A percentile compares a stretch with the other conserved stretches of the same genome.
Conservation (phyloP, 1,284 basidiomycete species). For the Xanthoconium separans region DNA sequence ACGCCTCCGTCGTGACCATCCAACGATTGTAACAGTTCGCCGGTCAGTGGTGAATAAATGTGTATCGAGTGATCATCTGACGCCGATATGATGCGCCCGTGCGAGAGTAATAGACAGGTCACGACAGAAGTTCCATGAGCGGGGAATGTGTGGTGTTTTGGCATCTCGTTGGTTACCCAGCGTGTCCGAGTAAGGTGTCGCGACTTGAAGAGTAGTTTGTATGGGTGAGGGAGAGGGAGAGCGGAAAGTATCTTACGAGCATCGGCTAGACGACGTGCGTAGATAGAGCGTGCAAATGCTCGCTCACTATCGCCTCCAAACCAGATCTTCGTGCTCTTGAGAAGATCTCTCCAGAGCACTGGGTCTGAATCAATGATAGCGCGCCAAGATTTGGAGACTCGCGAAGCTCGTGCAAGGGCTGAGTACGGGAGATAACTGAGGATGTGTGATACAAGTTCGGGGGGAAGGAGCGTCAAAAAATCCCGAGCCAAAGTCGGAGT, state of each 20-base stretch:
- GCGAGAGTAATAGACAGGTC: conserved; percentile 91
- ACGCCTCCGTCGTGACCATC: conserved; percentile 94
- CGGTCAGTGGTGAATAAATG: conserved; percentile 83
- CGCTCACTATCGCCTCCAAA: conserved; percentile 77
- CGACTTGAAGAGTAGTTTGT: conserved; percentile 85
- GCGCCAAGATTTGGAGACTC: conserved; percentile 81
- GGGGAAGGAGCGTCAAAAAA: conserved; percentile 82
- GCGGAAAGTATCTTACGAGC: conserved; percentile 41
- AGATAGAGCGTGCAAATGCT: conserved; percentile 65
- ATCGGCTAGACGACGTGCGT: conserved; percentile 52
- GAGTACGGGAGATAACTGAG: conserved; percentile 76
- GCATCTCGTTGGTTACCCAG: conserved; percentile 74
- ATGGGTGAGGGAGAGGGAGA: conserved; percentile 74
- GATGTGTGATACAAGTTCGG: conserved; percentile 80
- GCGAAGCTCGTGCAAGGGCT: conserved; percentile 75
- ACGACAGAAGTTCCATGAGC: conserved; percentile 90
- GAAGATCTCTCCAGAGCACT: conserved; percentile 79
- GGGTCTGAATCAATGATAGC: conserved; percentile 82
- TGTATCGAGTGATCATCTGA: conserved; percentile 94
- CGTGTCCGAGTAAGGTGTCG: conserved; percentile 75
- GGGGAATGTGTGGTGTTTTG: conserved; percentile 76
- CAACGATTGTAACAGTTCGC: conserved; percentile 70
- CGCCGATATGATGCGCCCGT: conserved; percentile 90
- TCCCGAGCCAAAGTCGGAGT: conserved; percentile 84
- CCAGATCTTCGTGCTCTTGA: conserved; percentile 79